Base-by-base conservation (phyloP, 2,329 filamentous ascomycete species). In the Teratosphaeria zuluensis region DNA sequence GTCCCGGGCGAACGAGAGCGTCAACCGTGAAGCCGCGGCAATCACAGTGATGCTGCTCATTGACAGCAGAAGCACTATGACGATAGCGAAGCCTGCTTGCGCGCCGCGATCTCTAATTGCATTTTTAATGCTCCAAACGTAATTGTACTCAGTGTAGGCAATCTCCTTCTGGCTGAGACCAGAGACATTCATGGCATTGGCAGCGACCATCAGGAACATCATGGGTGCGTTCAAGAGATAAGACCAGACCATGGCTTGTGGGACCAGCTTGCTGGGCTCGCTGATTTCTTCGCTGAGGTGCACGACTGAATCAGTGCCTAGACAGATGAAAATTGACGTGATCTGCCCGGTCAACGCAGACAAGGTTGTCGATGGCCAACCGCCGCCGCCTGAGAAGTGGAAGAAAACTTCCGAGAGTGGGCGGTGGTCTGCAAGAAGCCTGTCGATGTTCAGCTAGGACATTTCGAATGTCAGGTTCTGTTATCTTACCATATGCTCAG, bases 261-360 rank as follows among this genome's bases (percentile, higher is more conserved):
- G 76, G 3, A 78, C 72, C 16, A 73, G 70, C 16, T 68, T 71
- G 21, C 71, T 69, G 1, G 75, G 75, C 31, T 76, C 70, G 57
- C 74, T 72, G 59, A 77, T 70, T 59, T 78, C 76, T 61, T 78
- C 75, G 2, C 75, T 66, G 66, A 78, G 74, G 58, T 77, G 73
- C 2, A 73, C 73, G 21, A 74, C 72, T 9, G 73, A 72, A 59
- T 78, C 75, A 48, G 56, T 65, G 6, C 66, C 64, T 1, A 66
- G 58, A 6, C 66, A 61, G n/a, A 65, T 62, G 52, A 70, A 71
- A 28, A 59, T 63, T 53, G 69, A 68, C 1, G 71, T 71, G 8
- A 74, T 62, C 55, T 76, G 74, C 11, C 76, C 76, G 3, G 76
- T 71, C 63, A 77, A 71, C 1, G 74, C 63, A 5, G 72, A 64